Evolutionary conservation across 371 early-diverging fungal genomes (phyloP).

Genomic region (Polyrhizophydium stewartii): DNA sequence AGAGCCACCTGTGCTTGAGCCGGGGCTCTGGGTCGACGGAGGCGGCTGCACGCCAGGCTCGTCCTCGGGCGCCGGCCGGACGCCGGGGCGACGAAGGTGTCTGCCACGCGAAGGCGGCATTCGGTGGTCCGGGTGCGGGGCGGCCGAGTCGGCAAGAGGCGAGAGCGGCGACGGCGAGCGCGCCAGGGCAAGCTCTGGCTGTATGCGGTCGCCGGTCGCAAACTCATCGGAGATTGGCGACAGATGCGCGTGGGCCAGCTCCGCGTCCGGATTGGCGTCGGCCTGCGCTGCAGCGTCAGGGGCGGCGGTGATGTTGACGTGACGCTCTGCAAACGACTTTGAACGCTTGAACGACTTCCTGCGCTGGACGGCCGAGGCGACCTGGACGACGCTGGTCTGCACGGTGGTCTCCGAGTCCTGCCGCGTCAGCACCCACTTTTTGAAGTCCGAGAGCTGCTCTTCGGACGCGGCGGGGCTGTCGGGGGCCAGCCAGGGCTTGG

Average conservation of each 20-base stretch:
- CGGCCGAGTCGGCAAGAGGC: no score
- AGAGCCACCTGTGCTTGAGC: no score
- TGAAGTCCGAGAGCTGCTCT: constrained; percentile 9
- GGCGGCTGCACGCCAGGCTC: no score
- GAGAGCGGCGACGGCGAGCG: no score
- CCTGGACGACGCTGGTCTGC: neutral
- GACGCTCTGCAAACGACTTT: constrained; percentile 28
- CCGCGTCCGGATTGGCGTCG: neutral
- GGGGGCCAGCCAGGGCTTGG: neutral
- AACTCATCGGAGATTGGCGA: neutral
- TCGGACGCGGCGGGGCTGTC: constrained; percentile 1
- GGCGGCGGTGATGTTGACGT: constrained; percentile 29
- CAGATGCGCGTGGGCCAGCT: neutral
- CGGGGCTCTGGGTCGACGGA: no score
- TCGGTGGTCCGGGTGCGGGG: no score
- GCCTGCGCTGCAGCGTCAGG: neutral
- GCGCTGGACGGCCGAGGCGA: neutral
- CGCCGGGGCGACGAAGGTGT: no score
- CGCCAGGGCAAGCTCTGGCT: neutral
- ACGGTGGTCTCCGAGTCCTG: neutral
- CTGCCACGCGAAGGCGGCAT: no score
- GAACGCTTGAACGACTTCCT: constrained; percentile 18
- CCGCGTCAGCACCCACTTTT: constrained; percentile 10
- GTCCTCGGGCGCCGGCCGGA: no score
- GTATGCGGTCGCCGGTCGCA: neutral